Percentiles rank a stretch among this genome's conserved stretches.
Conservation (phyloP, 768 basidiomycete genomes). For the Kwoniella mangroviensis region DNA sequence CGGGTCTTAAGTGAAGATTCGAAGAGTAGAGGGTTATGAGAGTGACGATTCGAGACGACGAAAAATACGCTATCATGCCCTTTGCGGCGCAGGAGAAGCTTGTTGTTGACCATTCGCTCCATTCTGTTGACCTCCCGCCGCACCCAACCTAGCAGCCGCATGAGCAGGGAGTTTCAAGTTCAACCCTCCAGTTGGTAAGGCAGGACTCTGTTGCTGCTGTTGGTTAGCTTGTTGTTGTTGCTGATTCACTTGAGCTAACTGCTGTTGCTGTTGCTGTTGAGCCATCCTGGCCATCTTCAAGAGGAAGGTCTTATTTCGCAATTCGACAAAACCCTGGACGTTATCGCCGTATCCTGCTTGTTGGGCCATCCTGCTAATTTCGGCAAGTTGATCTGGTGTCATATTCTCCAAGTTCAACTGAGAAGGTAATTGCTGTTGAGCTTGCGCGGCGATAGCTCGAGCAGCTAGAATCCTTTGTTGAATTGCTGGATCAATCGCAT, state of each 20-base stretch:
- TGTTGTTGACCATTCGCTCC: constrained; percentile 7
- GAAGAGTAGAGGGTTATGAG: too few relatives aligned
- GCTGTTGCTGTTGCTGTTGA: constrained; percentile 26
- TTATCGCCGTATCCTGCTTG: constrained; percentile 28
- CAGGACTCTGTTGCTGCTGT: constrained; percentile 13
- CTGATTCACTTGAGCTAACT: constrained; percentile 14
- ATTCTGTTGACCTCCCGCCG: constrained; percentile 6
- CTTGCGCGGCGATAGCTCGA: constrained; percentile 5
- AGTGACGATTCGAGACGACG: too few relatives aligned
- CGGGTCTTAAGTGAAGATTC: too few relatives aligned
- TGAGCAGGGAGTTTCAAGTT: constrained; percentile 48
- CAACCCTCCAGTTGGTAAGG: constrained; percentile 34
- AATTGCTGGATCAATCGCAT: constrained; percentile 20
- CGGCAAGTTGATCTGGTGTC: constrained; percentile 16
- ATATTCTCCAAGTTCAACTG: constrained; percentile 11
- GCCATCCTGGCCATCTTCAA: constrained; percentile 26
- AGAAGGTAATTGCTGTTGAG: constrained; percentile 11
- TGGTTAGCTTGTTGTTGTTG: not conserved
- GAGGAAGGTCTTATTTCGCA: constrained; percentile 22
- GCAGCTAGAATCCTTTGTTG: constrained; percentile 28
- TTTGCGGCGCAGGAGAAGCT: constrained; percentile 22
- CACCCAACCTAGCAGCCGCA: constrained; percentile 42
- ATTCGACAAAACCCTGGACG: constrained; percentile 29
- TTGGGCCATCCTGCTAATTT: constrained; percentile 22
- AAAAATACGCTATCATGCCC: constrained; percentile 1